These are phyloP conservation scores for Chlamydomonas eustigma DNA, from an alignment of 139 green algal species.

Conservation along the genomic window DNA sequence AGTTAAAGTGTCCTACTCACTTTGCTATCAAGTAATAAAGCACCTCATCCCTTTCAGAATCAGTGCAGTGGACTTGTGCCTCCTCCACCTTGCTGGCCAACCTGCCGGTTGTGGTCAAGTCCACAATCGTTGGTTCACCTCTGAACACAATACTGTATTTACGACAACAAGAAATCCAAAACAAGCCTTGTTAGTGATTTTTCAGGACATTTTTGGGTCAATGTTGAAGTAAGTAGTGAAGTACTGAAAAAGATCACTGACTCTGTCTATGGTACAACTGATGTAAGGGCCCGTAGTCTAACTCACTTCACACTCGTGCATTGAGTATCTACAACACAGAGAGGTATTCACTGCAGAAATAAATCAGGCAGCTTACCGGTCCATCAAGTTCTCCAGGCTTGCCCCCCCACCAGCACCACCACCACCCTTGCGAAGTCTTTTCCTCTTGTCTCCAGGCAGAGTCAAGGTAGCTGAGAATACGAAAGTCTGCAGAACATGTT, in stretches of 20 bases:
- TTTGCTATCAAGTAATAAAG: constrained; percentile 13
- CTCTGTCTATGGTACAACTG: too few species aligned
- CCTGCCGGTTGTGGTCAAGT: constrained; percentile 59
- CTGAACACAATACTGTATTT: constrained; percentile 30
- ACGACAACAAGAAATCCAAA: not conserved
- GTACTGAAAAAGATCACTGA: too few species aligned
- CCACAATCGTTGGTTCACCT: constrained; percentile 52
- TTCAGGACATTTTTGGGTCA: too few species aligned
- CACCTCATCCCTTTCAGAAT: constrained; percentile 22
- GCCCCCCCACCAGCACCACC: constrained; percentile 59
- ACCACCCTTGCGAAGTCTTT: constrained; percentile 58
- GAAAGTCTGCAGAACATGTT: constrained; percentile 71
- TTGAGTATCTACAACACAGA: too few species aligned
- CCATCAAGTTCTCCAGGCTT: constrained; percentile 77
- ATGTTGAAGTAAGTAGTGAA: too few species aligned
- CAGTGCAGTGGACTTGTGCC: constrained; percentile 47
- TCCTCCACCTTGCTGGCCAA: constrained; percentile 68
- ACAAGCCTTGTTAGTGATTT: too few species aligned
- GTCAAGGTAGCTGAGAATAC: constrained; percentile 96
- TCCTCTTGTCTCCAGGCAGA: constrained; percentile 71
- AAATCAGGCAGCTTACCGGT: constrained; percentile 48
- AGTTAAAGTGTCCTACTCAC: not conserved
- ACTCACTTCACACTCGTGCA: too few species aligned
- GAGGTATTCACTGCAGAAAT: too few species aligned
- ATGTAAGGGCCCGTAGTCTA: too few species aligned